A percentile compares a stretch with the other conserved stretches of the same genome.
phyloP scores from a whole-genome alignment of 208 protist genomes.

The Trypanosoma brucei region DNA sequence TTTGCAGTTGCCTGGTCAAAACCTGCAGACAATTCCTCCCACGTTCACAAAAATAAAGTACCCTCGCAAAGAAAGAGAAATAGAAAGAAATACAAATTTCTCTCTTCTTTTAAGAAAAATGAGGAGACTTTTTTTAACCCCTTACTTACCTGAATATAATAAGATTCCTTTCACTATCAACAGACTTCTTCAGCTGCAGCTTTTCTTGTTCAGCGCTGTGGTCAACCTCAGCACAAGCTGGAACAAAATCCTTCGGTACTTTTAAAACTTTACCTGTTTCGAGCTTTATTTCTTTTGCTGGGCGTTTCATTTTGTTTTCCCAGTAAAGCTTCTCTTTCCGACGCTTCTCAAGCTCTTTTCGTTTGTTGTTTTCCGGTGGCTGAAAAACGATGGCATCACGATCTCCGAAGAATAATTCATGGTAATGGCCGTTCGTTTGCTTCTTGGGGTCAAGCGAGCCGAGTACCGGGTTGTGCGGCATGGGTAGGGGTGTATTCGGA shows the following conservation, averaged over 20 bases:
- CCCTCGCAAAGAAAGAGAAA: too few relatives aligned
- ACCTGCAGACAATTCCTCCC: too few relatives aligned
- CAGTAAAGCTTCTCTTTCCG: slow-evolving; percentile 23
- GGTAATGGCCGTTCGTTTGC: slow-evolving; percentile 42
- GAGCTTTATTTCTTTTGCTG: slow-evolving; percentile 19
- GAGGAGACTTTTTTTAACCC: not conserved
- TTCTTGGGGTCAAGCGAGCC: slow-evolving; percentile 25
- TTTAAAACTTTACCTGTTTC: slow-evolving; percentile 31
- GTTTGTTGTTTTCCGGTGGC: slow-evolving; percentile 60
- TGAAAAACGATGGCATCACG: slow-evolving; percentile 43
- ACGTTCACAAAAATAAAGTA: too few relatives aligned
- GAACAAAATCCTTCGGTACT: slow-evolving; percentile 71
- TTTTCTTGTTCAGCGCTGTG: slow-evolving; percentile 22
- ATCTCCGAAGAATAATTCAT: slow-evolving; percentile 75
- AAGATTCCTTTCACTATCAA: slow-evolving; percentile 6
- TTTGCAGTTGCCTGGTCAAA: too few relatives aligned
- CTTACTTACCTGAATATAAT: slow-evolving; percentile 1
- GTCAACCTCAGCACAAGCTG: slow-evolving; percentile 53
- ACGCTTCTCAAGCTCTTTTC: slow-evolving; percentile 50
- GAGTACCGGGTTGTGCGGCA: slow-evolving; percentile 33
- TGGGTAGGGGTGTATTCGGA: slow-evolving; percentile 51
- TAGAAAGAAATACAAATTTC: too few relatives aligned
- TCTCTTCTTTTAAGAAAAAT: too few relatives aligned
- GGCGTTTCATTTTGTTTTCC: slow-evolving; percentile 19
- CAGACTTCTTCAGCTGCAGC: slow-evolving; percentile 13